phyloP scores from a whole-genome alignment of 495 filamentous ascomycete genomes.

The Pyronema omphalodes region DNA sequence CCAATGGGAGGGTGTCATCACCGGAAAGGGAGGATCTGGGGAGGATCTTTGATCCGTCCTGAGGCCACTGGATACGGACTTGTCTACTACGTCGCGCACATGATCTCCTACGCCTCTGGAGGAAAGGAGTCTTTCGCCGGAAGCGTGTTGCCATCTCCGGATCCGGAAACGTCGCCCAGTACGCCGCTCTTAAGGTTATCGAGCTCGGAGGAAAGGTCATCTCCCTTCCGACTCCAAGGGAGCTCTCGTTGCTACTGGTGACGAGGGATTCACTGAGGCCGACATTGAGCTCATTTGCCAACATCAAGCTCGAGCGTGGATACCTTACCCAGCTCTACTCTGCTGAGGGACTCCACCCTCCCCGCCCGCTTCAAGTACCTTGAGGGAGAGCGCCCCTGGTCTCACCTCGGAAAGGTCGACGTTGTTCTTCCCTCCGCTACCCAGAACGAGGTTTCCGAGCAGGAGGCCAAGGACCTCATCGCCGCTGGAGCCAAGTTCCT shows the following conservation, averaged over 20 bases:
- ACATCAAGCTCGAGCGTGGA: conserved; percentile 73
- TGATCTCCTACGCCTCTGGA: conserved; percentile 66
- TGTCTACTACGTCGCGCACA: conserved; percentile 93
- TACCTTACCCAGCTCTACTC: conserved; percentile 43
- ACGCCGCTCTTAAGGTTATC: conserved; percentile 88
- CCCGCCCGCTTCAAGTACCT: conserved; percentile 67
- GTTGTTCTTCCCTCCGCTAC: conserved; percentile 84
- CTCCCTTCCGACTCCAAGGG: conserved; percentile 86
- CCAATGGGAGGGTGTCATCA: conserved; percentile 86
- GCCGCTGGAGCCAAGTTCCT: conserved; percentile 63
- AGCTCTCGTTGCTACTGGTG: conserved; percentile 48
- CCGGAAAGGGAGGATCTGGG: conserved; percentile 89
- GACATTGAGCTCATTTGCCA: conserved; percentile 60
- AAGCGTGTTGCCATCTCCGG: conserved; percentile 89
- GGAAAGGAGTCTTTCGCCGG: conserved; percentile 74
- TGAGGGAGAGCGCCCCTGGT: conserved; percentile 77
- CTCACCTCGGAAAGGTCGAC: conserved; percentile 70
- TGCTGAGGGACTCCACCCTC: conserved; percentile 29
- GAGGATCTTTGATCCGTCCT: conserved; percentile 83
- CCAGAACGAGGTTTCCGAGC: conserved; percentile 87
- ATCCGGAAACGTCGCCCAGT: conserved; percentile 96
- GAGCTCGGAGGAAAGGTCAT: conserved; percentile 87
- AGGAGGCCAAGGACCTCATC: conserved; percentile 72
- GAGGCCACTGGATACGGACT: conserved; percentile 96
- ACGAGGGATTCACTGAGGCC: conserved; percentile 50